These are phyloP conservation scores for Clohesyomyces aquaticus DNA, from an alignment of 495 filamentous ascomycete genomes.

Conservation along the genomic window DNA sequence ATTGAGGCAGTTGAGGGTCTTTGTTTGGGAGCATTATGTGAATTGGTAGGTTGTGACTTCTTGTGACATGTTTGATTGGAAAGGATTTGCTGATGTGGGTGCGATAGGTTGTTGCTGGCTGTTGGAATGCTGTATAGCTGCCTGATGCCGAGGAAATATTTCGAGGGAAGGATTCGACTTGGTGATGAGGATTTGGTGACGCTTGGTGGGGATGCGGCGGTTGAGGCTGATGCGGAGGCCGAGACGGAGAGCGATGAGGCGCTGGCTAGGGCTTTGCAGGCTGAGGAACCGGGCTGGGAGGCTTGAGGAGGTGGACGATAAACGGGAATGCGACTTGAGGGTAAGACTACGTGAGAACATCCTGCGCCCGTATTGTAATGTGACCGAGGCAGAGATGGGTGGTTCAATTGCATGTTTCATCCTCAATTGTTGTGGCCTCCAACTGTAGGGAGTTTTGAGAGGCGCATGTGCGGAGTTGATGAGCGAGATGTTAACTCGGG, in stretches of 20 bases:
- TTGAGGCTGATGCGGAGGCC: not conserved
- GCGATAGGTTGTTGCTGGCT: conserved; percentile 1
- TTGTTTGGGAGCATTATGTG: too few species aligned
- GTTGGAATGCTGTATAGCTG: not conserved
- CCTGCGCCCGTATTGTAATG: too few species aligned
- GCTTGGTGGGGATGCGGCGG: not conserved
- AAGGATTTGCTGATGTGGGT: not conserved
- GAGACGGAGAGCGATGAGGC: not conserved
- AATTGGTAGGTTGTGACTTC: conserved; percentile 17
- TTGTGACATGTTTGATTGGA: not conserved
- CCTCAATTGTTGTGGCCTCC: too few species aligned
- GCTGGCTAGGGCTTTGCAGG: not conserved
- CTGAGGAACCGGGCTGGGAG: not conserved
- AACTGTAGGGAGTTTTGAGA: too few species aligned
- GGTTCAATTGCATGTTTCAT: too few species aligned
- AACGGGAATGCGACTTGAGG: too few species aligned
- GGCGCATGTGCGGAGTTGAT: too few species aligned
- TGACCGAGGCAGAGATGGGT: too few species aligned
- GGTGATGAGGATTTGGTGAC: not conserved
- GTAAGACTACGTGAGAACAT: too few species aligned
- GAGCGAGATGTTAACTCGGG: too few species aligned
- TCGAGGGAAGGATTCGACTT: not conserved
- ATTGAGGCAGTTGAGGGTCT: too few species aligned
- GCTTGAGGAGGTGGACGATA: too few species aligned
- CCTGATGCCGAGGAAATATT: not conserved